These are phyloP conservation scores for Chlorella variabilis DNA, from an alignment of 163 green algal species.

Conservation along the genomic window DNA sequence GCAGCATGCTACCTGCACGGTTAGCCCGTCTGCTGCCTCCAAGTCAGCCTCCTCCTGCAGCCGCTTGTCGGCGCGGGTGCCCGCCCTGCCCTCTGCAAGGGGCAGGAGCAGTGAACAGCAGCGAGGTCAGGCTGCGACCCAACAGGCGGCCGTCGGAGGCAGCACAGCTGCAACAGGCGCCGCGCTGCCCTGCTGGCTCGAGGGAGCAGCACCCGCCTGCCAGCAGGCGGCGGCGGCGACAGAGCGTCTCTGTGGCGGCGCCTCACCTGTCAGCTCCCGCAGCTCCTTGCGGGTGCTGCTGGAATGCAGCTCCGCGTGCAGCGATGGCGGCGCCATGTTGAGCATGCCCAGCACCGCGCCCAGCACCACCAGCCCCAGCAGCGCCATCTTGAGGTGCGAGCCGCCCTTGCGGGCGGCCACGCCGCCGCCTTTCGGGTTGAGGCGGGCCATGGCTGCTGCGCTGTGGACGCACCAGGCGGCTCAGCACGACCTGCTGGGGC, in stretches of 20 bases:
- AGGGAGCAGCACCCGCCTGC: no score
- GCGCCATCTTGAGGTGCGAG: conserved; percentile 17
- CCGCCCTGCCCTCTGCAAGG: conserved; percentile 1
- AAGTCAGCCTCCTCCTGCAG: conserved; percentile 18
- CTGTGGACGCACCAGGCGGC: background rate
- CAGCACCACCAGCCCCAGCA: conserved; percentile 25
- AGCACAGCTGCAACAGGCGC: background rate
- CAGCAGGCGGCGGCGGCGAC: no score
- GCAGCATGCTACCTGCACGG: background rate
- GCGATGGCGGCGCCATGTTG: background rate
- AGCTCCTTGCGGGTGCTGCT: conserved; percentile 5
- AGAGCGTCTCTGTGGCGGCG: no score
- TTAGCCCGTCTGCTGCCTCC: conserved; percentile 9
- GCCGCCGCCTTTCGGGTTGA: background rate
- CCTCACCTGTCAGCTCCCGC: conserved; percentile 27
- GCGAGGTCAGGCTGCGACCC: no score
- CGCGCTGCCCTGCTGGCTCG: no score
- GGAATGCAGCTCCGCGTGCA: conserved; percentile 11
- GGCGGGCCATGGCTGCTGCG: conserved; percentile 11
- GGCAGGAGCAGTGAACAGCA: no score
- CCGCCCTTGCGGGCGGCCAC: background rate
- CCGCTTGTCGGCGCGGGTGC: background rate
- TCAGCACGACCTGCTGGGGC: no score
- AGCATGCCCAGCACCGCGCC: conserved; percentile 1
- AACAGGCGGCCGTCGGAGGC: no score